Evolutionary conservation across 1,139 yeast genomes (phyloP), one percentile per base, ranked within the genome.

Genomic region (Eremothecium cymbalariae): DNA sequence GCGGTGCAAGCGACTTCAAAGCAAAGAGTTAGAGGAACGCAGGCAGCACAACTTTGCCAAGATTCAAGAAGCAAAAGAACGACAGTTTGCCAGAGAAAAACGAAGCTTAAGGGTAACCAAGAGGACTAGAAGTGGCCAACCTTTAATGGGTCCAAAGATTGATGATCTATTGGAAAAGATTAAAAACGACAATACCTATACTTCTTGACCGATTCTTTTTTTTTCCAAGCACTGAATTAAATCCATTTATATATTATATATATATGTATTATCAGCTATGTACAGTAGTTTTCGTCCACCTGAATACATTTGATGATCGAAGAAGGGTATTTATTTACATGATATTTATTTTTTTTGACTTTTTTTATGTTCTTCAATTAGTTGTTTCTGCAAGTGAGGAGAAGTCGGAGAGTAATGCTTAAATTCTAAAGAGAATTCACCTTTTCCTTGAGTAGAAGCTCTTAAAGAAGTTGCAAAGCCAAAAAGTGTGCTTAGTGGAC

Each of bases 371-470:
- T 84, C 95, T 34, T 82, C 94, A 48, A 90, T 80, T 64, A 93
- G 72, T 65, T 88, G 85, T 57, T 71, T 81, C 64, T 90, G 98
- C 48, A 90, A 70, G 50, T 86, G 95, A 27, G 93, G 86, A 34
- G 94, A 72, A 36, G 94, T 82, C 48, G 94, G 95, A 33, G 94
- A 74, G 60, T 90, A 90, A 55, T 85, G 84, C 58, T 83, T 77
- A 67, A 90, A 93, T 61, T 93, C 99, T 62, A 93, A 70, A 4
- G 95, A 75, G 59, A 93, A 93, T 64, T 93, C 98, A 52, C 98
- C 98, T 62, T 93, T 93, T 63, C 99, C 99, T 64, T 93, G 98
- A 16, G 98, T 90, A 43, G 84, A 80, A 24, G 98, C 97, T 68
- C 99, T 81, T 59, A 93, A 71, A 17, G 85, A 77, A 9, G 97